Evolutionary conservation across 352 stramenopile genomes (phyloP).

Genomic region (Thalassiosira ordinaria): DNA sequence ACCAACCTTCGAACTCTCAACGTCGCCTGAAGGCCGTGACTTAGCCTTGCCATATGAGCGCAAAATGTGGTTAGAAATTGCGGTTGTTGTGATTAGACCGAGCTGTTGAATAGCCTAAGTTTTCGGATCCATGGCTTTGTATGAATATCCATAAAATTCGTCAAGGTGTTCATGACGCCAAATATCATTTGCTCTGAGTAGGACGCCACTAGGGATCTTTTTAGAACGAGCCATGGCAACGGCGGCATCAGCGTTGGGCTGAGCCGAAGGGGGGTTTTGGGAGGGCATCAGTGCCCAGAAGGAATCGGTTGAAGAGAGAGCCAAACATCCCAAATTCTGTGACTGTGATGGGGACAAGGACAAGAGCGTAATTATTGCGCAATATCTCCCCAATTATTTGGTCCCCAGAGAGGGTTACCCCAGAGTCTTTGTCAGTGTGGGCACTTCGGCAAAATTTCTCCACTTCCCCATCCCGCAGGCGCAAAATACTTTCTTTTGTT

Average conservation of each 20-base stretch:
- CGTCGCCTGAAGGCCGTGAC: too few relatives aligned
- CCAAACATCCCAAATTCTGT: background rate
- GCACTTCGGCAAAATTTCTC: background rate
- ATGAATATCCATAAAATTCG: too few relatives aligned
- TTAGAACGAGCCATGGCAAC: background rate
- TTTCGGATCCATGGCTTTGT: too few relatives aligned
- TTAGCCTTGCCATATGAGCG: too few relatives aligned
- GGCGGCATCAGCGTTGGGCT: background rate
- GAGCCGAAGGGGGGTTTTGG: background rate
- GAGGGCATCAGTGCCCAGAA: background rate
- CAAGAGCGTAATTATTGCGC: background rate
- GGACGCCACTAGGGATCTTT: background rate
- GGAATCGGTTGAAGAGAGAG: background rate
- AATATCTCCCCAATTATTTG: conserved; percentile 3
- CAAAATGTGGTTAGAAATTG: too few relatives aligned
- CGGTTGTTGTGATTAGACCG: too few relatives aligned
- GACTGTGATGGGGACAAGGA: background rate
- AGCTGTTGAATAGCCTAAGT: too few relatives aligned
- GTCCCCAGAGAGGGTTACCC: background rate
- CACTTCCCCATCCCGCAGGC: background rate
- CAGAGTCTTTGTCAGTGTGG: background rate
- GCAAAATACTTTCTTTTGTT: background rate
- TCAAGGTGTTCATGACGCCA: too few relatives aligned
- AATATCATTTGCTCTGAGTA: background rate
- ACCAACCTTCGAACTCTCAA: too few relatives aligned